These are phyloP conservation scores for Lyophyllum atratum DNA, from an alignment of 768 basidiomycete genomes.

Conservation along the genomic window DNA sequence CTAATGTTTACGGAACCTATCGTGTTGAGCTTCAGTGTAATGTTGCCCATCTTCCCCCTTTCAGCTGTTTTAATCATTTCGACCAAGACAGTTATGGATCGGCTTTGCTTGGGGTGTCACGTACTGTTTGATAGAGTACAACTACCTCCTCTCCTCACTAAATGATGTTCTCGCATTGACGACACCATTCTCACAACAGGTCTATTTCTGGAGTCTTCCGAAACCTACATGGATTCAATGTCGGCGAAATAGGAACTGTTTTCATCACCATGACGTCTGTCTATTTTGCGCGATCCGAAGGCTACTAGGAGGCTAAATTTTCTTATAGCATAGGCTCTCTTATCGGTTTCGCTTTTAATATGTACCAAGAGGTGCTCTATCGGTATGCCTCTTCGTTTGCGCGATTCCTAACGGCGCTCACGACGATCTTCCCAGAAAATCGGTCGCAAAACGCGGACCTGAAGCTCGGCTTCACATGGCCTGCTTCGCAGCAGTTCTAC, in stretches of 20 bases:
- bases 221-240: constrained; percentile 58
- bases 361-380: constrained; percentile 53
- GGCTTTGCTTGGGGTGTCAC: constrained; percentile 78
- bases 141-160: not conserved
- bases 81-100: constrained; percentile 56
- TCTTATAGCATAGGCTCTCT: constrained; percentile 54
- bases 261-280: constrained; percentile 58
- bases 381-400: constrained; percentile 33
- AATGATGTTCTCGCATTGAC: not conserved
- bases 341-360: constrained; percentile 46
- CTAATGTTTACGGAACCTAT: constrained; percentile 73
- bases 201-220: constrained; percentile 60
- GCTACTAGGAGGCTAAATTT: not conserved
- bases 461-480: constrained; percentile 66
- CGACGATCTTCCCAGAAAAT: constrained; percentile 24
- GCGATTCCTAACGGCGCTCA: not conserved
- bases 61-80: not conserved
- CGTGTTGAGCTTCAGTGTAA: constrained; percentile 73
- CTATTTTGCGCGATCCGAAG: not conserved
- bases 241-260: constrained; percentile 58
- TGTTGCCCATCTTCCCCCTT: constrained; percentile 40
- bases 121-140: constrained; percentile 66
- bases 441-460: constrained; percentile 36
- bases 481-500: constrained; percentile 52
- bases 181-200: constrained; percentile 27